Percentiles rank a stretch among this genome's conserved stretches.
Conservation (phyloP, 176 grass and related monocot genomes). For the Hsuehochloa calcarea region DNA sequence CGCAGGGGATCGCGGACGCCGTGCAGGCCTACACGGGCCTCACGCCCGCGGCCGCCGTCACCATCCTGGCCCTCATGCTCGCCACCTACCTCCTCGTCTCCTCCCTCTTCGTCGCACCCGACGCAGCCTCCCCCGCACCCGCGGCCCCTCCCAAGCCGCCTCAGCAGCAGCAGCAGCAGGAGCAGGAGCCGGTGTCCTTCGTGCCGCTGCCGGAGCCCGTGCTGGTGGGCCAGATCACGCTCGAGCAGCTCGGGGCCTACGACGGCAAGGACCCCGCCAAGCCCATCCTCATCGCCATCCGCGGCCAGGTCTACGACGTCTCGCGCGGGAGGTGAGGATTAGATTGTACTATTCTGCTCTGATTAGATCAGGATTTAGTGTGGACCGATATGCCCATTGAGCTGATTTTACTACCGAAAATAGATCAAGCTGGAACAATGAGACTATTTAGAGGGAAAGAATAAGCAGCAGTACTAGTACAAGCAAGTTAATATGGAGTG, state of each 20-base stretch:
- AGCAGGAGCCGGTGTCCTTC: conserved; percentile 14
- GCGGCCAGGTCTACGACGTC: conserved; percentile 83
- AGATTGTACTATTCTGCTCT: not conserved
- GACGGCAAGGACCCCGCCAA: conserved; percentile 74
- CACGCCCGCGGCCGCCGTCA: conserved; percentile 71
- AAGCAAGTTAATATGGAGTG: not conserved
- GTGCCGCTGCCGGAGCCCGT: conserved; percentile 47
- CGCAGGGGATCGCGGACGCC: conserved; percentile 41
- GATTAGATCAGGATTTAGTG: conserved; percentile 7
- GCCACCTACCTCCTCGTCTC: conserved; percentile 77
- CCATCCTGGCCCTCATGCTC: conserved; percentile 78
- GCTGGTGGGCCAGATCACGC: conserved; percentile 71
- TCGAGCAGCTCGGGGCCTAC: conserved; percentile 71
- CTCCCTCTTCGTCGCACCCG: conserved; percentile 63
- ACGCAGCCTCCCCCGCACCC: not conserved
- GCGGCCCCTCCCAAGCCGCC: not conserved
- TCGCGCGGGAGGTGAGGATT: conserved; percentile 67
- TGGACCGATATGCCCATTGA: not conserved
- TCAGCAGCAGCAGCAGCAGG: conserved; percentile 16
- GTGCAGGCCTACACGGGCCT: conserved; percentile 78
- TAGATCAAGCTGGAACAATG: not conserved
- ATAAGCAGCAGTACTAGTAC: not conserved
- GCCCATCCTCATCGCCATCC: conserved; percentile 83
- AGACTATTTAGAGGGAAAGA: not conserved
- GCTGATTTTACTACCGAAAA: not conserved